phyloP scores from a whole-genome alignment of 805 yeast species.

The Kazachstania martiniae region DNA sequence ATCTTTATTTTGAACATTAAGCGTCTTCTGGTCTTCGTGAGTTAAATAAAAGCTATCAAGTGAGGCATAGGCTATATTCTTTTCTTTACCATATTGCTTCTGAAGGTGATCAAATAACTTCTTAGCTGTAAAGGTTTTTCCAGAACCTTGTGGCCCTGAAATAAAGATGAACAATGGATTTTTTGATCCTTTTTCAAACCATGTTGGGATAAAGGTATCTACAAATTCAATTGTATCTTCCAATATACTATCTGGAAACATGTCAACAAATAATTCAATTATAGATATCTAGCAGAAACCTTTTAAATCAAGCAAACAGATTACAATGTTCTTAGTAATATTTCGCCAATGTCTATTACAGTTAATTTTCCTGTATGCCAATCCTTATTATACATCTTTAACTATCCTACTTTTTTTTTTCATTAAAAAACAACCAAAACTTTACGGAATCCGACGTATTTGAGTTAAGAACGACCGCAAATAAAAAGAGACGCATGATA shows the following conservation, averaged over 20 bases:
- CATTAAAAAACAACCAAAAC: too few species aligned
- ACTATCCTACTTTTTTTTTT: too few species aligned
- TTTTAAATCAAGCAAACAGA: too few species aligned
- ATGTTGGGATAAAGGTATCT: constrained; percentile 13
- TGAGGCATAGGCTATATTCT: constrained; percentile 41
- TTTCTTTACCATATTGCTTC: constrained; percentile 28
- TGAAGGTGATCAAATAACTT: constrained; percentile 30
- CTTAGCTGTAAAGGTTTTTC: constrained; percentile 50
- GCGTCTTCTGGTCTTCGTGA: constrained; percentile 42
- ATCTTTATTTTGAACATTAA: constrained; percentile 32
- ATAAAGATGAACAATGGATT: constrained; percentile 44
- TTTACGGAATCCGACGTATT: too few species aligned
- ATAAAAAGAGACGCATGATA: too few species aligned
- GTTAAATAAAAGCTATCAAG: constrained; percentile 82
- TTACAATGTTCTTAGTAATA: too few species aligned
- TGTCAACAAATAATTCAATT: too few species aligned
- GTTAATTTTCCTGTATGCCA: too few species aligned
- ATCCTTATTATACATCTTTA: too few species aligned
- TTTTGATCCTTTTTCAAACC: constrained; percentile 12
- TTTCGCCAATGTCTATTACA: too few species aligned
- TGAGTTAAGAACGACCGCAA: too few species aligned
- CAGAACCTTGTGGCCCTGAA: constrained; percentile 74
- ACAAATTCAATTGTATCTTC: constrained; percentile 10
- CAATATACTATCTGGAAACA: constrained; percentile 2
- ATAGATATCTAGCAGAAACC: too few species aligned